phyloP scores from a whole-genome alignment of 768 basidiomycete species.

The Phylloporus scabripes region DNA sequence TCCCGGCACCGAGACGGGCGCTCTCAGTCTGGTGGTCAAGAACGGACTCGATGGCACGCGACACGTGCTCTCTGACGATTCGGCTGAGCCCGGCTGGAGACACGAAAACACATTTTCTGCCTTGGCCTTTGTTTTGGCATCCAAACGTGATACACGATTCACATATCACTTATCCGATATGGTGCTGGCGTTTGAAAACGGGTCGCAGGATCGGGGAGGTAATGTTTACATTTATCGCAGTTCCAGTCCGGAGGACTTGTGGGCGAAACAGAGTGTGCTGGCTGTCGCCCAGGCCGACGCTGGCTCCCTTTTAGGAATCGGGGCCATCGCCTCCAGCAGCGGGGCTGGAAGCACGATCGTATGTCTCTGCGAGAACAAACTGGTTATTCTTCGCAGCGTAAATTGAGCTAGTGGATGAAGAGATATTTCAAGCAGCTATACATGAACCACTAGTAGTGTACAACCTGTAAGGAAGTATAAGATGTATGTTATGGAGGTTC shows the following conservation, averaged over 20 bases:
- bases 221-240: slow-evolving; percentile 85
- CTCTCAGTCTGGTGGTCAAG: slow-evolving; percentile 55
- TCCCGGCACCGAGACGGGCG: slow-evolving; percentile 42
- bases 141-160: slow-evolving; percentile 86
- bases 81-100: slow-evolving; percentile 44
- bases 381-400: slow-evolving; percentile 53
- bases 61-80: slow-evolving; percentile 40
- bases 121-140: slow-evolving; percentile 88
- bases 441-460: slow-evolving; percentile 28
- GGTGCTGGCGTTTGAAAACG: slow-evolving; percentile 83
- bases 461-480: slow-evolving; percentile 33
- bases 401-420: slow-evolving; percentile 13
- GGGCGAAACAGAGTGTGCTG: slow-evolving; percentile 80
- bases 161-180: slow-evolving; percentile 61
- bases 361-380: slow-evolving; percentile 72
- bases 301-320: slow-evolving; percentile 77
- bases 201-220: slow-evolving; percentile 57
- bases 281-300: slow-evolving; percentile 61
- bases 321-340: slow-evolving; percentile 35
- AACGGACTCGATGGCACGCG: slow-evolving; percentile 68
- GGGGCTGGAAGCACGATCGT: slow-evolving; percentile 41
- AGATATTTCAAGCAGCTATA: slow-evolving; percentile 19
- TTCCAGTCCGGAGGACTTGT: slow-evolving; percentile 43
- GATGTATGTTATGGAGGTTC: slow-evolving; percentile 33
- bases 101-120: slow-evolving; percentile 86